phyloP scores from a whole-genome alignment of 2,329 filamentous ascomycete species.

The Penicillium sp. region DNA sequence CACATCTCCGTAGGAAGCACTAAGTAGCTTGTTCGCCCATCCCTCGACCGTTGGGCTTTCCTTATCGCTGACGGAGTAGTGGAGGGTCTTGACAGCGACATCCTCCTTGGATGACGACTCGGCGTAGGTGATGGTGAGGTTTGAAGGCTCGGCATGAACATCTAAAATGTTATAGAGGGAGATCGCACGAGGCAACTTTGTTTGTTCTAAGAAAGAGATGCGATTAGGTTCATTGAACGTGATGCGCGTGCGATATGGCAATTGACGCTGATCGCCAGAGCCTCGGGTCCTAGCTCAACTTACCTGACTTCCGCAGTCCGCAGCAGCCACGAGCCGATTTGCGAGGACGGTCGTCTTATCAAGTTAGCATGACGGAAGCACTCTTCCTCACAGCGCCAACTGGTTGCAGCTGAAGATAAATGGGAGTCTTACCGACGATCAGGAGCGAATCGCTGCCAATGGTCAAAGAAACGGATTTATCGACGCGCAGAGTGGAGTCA shows the following conservation, averaged over 20 bases:
- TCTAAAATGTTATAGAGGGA: constrained; percentile 83
- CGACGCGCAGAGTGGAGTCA: constrained; percentile 54
- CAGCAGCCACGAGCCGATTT: constrained; percentile 55
- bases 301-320: constrained; percentile 53
- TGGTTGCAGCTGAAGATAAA: not conserved
- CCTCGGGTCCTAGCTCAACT: constrained; percentile 10
- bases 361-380: not conserved
- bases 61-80: constrained; percentile 59
- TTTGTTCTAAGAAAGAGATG: constrained; percentile 29
- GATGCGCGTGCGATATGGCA: not conserved
- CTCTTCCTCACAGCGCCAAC: not conserved
- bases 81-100: constrained; percentile 62
- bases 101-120: constrained; percentile 58
- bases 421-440: constrained; percentile 52
- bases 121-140: constrained; percentile 73
- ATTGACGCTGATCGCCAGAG: constrained; percentile 11
- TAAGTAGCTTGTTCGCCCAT: constrained; percentile 67
- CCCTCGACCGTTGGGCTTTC: constrained; percentile 50
- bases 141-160: constrained; percentile 64
- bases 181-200: constrained; percentile 56
- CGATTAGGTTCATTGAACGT: constrained; percentile 2
- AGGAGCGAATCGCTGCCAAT: constrained; percentile 61
- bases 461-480: constrained; percentile 60
- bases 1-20: constrained; percentile 68
- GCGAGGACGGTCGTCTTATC: constrained; percentile 57